A percentile compares a stretch with the other conserved stretches of the same genome.
Evolutionary conservation across 2,329 filamentous ascomycete genomes (phyloP).

Genomic region (Sarocladium brachiariae): DNA sequence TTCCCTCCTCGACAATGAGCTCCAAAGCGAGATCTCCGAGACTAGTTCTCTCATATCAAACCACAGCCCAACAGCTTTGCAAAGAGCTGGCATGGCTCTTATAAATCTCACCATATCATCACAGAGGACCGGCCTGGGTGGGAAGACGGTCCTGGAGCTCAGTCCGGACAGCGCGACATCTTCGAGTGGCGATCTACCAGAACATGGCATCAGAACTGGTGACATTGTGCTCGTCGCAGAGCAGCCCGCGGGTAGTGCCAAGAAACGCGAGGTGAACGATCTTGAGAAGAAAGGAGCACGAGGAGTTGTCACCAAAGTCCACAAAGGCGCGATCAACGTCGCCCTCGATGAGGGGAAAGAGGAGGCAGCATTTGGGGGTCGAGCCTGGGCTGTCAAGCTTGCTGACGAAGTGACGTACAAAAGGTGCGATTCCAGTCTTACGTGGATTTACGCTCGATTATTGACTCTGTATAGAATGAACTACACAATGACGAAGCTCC

Average conservation of each 20-base stretch:
- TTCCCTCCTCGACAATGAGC: constrained; percentile 61
- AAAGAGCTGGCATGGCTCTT: constrained; percentile 72
- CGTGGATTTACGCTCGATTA: background rate
- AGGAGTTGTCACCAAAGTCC: constrained; percentile 64
- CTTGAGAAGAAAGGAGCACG: constrained; percentile 60
- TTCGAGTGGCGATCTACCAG: constrained; percentile 49
- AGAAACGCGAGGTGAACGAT: constrained; percentile 65
- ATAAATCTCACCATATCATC: constrained; percentile 67
- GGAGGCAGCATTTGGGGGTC: constrained; percentile 34
- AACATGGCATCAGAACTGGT: constrained; percentile 69
- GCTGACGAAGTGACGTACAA: constrained; percentile 62
- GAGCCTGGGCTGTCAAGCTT: constrained; percentile 60
- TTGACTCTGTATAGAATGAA: constrained; percentile 45
- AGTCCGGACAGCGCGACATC: constrained; percentile 63
- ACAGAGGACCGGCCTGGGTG: constrained; percentile 82
- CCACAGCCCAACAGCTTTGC: constrained; percentile 61
- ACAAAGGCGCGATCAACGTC: constrained; percentile 52
- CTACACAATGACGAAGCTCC: constrained; percentile 51
- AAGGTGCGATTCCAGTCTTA: constrained; percentile 30
- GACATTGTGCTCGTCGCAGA: constrained; percentile 73
- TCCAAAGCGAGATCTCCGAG: constrained; percentile 64
- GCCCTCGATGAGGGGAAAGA: constrained; percentile 62
- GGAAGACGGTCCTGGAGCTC: constrained; percentile 84
- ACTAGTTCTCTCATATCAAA: constrained; percentile 60
- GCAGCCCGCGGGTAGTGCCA: constrained; percentile 65